phyloP scores from a whole-genome alignment of 371 early-diverging fungal species.

The Rhizomucor pusillus region DNA sequence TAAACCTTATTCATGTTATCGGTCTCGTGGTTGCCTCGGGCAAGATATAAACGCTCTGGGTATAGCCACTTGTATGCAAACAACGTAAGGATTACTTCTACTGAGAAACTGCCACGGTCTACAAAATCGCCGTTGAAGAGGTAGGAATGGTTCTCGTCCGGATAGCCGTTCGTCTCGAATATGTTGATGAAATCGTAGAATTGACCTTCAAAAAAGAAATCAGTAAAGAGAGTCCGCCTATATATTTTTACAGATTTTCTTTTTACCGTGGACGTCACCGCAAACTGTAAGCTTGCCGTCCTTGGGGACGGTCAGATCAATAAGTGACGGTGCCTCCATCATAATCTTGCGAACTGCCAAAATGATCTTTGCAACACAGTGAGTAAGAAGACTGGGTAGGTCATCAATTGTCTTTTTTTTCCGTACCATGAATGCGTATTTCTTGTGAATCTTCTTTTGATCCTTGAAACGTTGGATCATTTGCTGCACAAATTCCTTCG shows the following conservation, averaged over 20 bases:
- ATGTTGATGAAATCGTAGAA: slow-evolving; percentile 97
- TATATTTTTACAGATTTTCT: neutral
- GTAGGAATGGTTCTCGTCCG: slow-evolving; percentile 79
- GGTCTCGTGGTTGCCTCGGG: slow-evolving; percentile 99
- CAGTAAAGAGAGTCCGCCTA: neutral
- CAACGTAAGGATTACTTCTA: slow-evolving; percentile 94
- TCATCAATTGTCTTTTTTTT: too few species aligned
- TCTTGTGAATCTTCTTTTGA: slow-evolving; percentile 89
- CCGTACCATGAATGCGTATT: slow-evolving; percentile 76
- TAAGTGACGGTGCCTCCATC: slow-evolving; percentile 71
- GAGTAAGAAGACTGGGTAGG: neutral
- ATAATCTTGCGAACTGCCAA: slow-evolving; percentile 71
- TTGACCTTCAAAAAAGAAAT: slow-evolving; percentile 62
- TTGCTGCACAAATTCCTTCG: slow-evolving; percentile 72
- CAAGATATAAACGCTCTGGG: slow-evolving; percentile 82
- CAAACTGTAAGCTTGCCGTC: slow-evolving; percentile 85
- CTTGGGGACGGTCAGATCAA: slow-evolving; percentile 80
- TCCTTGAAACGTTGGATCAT: slow-evolving; percentile 79
- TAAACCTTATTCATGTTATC: slow-evolving; percentile 98
- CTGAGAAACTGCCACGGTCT: slow-evolving; percentile 95
- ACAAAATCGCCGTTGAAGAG: slow-evolving; percentile 99
- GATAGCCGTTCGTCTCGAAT: slow-evolving; percentile 88
- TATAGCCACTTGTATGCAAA: slow-evolving; percentile 91
- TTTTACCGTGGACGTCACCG: slow-evolving; percentile 95
- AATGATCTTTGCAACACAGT: slow-evolving; percentile 56